Evolutionary conservation across 176 grass and related monocot species (phyloP).

Genomic region (Ensete ventricosum): DNA sequence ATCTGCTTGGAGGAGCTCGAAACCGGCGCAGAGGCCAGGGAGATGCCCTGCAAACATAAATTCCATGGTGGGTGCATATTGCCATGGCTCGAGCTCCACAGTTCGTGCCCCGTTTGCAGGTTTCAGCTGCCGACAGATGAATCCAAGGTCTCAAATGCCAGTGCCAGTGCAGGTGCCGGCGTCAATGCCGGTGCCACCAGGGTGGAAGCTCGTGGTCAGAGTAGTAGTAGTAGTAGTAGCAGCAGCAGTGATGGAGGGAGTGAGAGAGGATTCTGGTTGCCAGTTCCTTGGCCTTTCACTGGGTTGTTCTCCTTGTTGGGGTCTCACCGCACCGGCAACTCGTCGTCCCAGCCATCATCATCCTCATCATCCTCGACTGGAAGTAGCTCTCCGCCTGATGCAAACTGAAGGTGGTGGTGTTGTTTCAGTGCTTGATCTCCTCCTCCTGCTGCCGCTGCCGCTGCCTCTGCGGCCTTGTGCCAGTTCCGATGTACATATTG

Average conservation of each 20-base stretch:
- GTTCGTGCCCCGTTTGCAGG: conserved; percentile 84
- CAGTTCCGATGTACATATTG: conserved; percentile 3
- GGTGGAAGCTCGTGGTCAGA: conserved; percentile 10
- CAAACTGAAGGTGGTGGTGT: not conserved
- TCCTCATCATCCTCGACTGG: conserved; percentile 18
- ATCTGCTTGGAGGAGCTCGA: conserved; percentile 78
- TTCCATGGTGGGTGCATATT: conserved; percentile 70
- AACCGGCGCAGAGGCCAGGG: conserved; percentile 41
- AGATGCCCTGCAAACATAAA: conserved; percentile 79
- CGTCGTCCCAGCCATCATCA: conserved; percentile 25
- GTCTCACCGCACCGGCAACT: conserved; percentile 20
- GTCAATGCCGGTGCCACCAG: conserved; percentile 13
- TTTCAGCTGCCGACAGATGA: conserved; percentile 59
- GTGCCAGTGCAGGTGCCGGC: conserved; percentile 15
- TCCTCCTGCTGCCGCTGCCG: not conserved
- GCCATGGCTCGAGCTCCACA: conserved; percentile 80
- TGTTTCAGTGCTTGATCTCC: not conserved
- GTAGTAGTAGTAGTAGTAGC: too few relatives aligned
- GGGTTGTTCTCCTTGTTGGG: conserved; percentile 41
- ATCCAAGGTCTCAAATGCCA: conserved; percentile 20
- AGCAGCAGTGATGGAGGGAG: not conserved
- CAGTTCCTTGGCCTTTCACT: conserved; percentile 37
- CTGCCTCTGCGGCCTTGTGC: not conserved
- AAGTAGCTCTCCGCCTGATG: conserved; percentile 23
- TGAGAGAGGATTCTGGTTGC: conserved; percentile 42